Base-by-base conservation (phyloP, 169 alveolate genomes). In the Eimeria falciformis region DNA sequence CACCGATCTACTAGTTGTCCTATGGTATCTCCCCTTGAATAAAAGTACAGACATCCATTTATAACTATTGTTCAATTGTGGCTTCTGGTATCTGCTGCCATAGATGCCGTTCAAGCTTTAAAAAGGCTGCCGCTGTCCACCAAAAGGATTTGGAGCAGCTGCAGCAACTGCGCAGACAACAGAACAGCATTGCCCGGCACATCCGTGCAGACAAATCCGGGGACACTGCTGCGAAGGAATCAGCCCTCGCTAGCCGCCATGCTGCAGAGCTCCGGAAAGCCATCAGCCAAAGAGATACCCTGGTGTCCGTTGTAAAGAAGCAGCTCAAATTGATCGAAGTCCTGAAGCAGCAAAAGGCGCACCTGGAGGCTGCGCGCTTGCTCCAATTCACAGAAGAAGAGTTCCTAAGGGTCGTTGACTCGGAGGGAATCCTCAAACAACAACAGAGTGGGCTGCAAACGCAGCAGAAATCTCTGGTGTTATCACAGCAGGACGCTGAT, bases 321-420 rank as follows among this genome's bases (percentile, higher is more conserved):
- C 96, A 96, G 89, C 94, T 96, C 94, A 96, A 96, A 91, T 94
- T 97, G 46, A 96, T 96, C 56, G 97, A 96, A 88, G 93, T 96
- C 43, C 95, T 97, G n/a, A 97, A 97, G 90, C 95, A 96, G 66
- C 96, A 96, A 87, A 96, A 96, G 92, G 96, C 95, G 81, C 98
- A 97, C 91, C 77, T 97, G 65, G 98, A 97, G 88, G 97, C 97
- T 18, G 98, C 98, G 5, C 96, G 97, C 81, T 56, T 95, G 82
- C 95, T 97, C 5, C 94, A 95, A 14, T 96, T 97, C 89, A 96
- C 97, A 55, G 98, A 97, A 90, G 98, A 97, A 69, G 98, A 97
- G 89, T 97, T 97, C 81, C 93, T 94, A 18, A 65, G 47, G 25
- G 68, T 81, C 17, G 33, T 91, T 1, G 84, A 65, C 37, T 25